Evolutionary conservation across 805 yeast species (phyloP).

Genomic region (Saccharomycopsis oosterbeekiorum): DNA sequence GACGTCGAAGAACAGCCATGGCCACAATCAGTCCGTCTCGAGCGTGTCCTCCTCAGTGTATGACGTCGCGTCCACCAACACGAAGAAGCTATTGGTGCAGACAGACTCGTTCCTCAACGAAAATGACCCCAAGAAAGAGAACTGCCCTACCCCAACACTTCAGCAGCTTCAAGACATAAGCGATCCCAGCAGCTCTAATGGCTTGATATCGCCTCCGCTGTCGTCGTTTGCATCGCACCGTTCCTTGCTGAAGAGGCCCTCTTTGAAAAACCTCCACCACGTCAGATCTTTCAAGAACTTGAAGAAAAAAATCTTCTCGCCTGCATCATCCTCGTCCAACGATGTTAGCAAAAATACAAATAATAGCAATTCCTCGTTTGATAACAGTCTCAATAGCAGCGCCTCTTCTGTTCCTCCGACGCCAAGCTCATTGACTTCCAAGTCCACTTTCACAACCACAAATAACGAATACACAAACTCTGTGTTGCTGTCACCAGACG

Average conservation of each 20-base stretch:
- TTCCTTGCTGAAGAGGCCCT: neutral
- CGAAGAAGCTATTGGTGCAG: neutral
- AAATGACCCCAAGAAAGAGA: neutral
- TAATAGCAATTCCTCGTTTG: neutral
- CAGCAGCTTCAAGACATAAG: neutral
- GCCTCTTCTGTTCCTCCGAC: neutral
- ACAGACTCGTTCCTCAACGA: neutral
- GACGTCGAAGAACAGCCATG: neutral
- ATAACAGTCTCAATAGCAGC: neutral
- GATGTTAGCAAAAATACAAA: neutral
- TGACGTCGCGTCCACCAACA: neutral
- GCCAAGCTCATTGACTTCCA: neutral
- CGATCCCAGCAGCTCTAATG: neutral
- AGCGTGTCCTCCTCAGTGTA: neutral
- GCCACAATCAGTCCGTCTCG: neutral
- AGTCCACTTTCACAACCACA: neutral
- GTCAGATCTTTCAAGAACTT: constrained; percentile 6
- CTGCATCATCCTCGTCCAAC: neutral
- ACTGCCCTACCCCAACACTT: neutral
- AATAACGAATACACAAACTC: neutral
- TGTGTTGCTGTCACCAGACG: neutral
- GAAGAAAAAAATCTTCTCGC: constrained; percentile 7
- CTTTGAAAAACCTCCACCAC: constrained; percentile 6
- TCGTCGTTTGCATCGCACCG: neutral
- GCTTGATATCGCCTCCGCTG: neutral